Conservation (phyloP, 257 asterid species). For the Solanum neorickii region DNA sequence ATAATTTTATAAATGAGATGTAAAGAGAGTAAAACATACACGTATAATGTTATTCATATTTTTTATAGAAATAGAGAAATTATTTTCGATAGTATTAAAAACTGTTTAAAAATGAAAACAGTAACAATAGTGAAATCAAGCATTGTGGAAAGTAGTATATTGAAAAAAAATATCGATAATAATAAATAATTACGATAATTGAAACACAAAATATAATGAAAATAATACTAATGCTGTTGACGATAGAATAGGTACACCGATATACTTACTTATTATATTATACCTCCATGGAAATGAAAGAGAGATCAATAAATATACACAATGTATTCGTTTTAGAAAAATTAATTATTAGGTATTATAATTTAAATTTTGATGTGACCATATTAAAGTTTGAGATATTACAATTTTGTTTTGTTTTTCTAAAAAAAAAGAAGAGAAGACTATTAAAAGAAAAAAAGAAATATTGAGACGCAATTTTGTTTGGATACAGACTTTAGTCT, state of each 20-base stretch:
- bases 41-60: too few species aligned
- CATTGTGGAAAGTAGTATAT: neutral
- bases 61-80: too few species aligned
- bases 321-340: too few species aligned
- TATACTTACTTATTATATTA: neutral
- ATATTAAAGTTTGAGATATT: too few species aligned
- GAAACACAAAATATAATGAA: neutral
- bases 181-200: too few species aligned
- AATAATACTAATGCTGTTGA: neutral
- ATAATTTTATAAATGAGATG: fast-evolving
- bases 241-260: neutral
- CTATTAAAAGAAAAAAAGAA: too few species aligned
- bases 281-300: neutral
- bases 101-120: too few species aligned
- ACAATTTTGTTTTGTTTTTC: too few species aligned
- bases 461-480: too few species aligned
- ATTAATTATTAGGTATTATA: neutral
- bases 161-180: too few species aligned
- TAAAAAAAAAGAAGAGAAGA: too few species aligned
- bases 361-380: neutral
- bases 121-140: neutral
- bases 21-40: neutral
- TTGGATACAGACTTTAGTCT: neutral
- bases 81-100: too few species aligned
- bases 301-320: neutral